Evolutionary conservation across 495 filamentous ascomycete genomes (phyloP).

Genomic region (Lasiosphaeris hirsuta): DNA sequence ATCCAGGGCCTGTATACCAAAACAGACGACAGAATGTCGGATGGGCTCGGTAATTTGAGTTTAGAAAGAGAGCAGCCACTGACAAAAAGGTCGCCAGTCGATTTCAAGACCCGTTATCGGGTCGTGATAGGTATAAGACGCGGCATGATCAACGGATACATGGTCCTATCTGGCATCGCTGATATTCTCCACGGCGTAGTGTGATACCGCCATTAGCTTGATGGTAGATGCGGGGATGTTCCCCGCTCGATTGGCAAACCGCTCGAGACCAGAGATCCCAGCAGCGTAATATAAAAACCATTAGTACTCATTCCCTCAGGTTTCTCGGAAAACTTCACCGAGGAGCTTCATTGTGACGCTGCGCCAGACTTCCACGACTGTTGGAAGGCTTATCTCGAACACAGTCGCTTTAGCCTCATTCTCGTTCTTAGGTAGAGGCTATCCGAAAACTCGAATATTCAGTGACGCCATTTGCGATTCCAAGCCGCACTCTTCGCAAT

Average conservation of each 20-base stretch:
- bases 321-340: constrained; percentile 32
- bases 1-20: too few relatives aligned
- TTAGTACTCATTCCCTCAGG: not conserved
- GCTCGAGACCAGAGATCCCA: not conserved
- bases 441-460: constrained; percentile 54
- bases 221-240: not conserved
- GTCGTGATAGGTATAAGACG: constrained; percentile 38
- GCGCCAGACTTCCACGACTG: constrained; percentile 51
- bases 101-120: not conserved
- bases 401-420: constrained; percentile 44
- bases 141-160: constrained; percentile 46
- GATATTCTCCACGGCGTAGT: constrained; percentile 18
- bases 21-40: too few relatives aligned
- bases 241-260: constrained; percentile 1
- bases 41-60: too few relatives aligned
- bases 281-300: not conserved
- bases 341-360: constrained; percentile 47
- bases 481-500: constrained; percentile 26
- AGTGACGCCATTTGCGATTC: constrained; percentile 31
- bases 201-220: constrained; percentile 16
- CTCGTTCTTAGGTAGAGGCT: constrained; percentile 51
- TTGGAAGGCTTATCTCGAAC: constrained; percentile 56
- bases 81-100: not conserved
- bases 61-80: too few relatives aligned
- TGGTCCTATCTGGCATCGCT: constrained; percentile 22